Evolutionary conservation across 345 rosid genomes (phyloP), one percentile per base, ranked within the genome.

Genomic region (Acer campestre): DNA sequence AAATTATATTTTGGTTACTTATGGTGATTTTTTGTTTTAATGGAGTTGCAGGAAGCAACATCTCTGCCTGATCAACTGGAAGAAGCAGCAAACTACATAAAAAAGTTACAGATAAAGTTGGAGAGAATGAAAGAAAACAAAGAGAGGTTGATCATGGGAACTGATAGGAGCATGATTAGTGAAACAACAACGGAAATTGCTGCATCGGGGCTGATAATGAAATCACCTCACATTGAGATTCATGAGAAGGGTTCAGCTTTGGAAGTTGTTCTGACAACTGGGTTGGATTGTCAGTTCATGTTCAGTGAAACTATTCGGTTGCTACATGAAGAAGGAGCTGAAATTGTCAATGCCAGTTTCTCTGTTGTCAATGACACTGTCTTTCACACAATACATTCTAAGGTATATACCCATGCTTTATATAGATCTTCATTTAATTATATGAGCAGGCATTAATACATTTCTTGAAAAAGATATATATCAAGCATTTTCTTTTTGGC

Each of bases 51-150:
- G 93, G 87, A 87, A 23, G 3, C 82, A 3, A 25, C 71, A 58
- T 79, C 93, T 3, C 7, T 91, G 75, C 84, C 94, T 6, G 92
- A 92, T 77, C 92, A 85, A 61, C 78, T 92, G 13, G 88, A 79
- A 1, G 86, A 84, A 58, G 94, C 97, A 0, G 77, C 85, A 42
- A 90, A 78, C 2, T 90, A 88, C 85, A 89, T 92, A 69, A 90
- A 90, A 73, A 84, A 48, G 85, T 53, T 90, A 75, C 90, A 88
- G 81, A 73, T 49, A 9, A 87, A 83, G 46, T 48, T 92, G 85
- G 94, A 87, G 80, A 86, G 44, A 75, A 46, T 90, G 89, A 90
- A 75, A 79, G 88, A 87, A 71, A 88, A 35, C 65, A 92, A 87
- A 80, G 81, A 86, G 10, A 77, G 70, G 7, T 71, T 91, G 56